These are phyloP conservation scores for Zalaria sp. DNA, from an alignment of 2,329 filamentous ascomycete genomes.

Conservation along the genomic window DNA sequence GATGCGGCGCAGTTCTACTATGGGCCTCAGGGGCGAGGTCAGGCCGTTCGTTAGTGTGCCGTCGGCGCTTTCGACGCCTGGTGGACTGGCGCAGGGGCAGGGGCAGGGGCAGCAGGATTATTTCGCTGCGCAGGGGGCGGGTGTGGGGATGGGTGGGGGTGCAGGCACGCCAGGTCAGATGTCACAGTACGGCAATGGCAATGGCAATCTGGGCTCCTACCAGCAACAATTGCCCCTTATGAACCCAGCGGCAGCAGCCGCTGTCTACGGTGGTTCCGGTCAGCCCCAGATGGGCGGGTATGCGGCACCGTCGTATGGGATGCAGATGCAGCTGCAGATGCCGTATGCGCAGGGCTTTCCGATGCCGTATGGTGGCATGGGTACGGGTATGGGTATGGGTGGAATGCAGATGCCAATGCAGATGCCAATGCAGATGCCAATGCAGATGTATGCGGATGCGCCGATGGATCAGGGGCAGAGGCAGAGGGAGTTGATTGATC, in stretches of 20 bases:
- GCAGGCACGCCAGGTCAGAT: too few relatives aligned
- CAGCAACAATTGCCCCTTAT: not conserved
- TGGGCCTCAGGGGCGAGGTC: not conserved
- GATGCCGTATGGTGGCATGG: conserved; percentile 4
- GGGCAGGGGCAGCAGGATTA: not conserved
- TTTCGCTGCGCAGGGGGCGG: not conserved
- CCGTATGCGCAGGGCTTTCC: conserved; percentile 1
- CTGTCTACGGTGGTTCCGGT: not conserved
- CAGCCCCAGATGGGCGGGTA: not conserved
- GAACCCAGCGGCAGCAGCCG: not conserved
- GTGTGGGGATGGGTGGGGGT: not conserved
- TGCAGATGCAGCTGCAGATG: conserved; percentile 4
- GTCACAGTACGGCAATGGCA: too few relatives aligned
- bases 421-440: conserved; percentile 1
- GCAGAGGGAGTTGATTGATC: conserved; percentile 44
- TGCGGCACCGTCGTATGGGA: not conserved
- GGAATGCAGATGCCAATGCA: not conserved
- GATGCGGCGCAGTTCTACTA: not conserved
- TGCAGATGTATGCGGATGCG: conserved; percentile 12
- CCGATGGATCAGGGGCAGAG: conserved; percentile 35
- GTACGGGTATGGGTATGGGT: conserved; percentile 6
- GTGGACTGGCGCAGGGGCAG: not conserved
- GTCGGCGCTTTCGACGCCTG: too few relatives aligned
- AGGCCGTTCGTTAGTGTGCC: not conserved
- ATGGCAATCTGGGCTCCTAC: not conserved